phyloP scores from a whole-genome alignment of 2,329 filamentous ascomycete genomes.

The Dendryphion nanum region DNA sequence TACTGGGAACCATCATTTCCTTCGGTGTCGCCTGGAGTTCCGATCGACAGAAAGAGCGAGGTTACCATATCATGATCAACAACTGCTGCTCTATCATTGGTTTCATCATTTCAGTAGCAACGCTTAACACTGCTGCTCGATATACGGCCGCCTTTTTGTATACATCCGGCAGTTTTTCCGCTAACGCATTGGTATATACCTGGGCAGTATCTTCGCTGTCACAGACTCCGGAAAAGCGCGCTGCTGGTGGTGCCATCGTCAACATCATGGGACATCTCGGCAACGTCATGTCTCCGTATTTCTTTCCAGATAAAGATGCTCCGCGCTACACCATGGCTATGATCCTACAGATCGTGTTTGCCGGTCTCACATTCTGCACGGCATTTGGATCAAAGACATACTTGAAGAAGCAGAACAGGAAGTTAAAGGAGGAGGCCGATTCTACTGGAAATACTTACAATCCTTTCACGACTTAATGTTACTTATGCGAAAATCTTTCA shows the following conservation, averaged over 20 bases:
- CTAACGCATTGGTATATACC: constrained; percentile 36
- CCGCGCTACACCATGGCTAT: constrained; percentile 15
- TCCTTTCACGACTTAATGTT: background rate
- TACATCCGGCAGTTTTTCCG: constrained; percentile 31
- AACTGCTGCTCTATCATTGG: constrained; percentile 6
- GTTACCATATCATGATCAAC: constrained; percentile 13
- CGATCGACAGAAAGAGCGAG: constrained; percentile 10
- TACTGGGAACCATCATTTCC: constrained; percentile 10
- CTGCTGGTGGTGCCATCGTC: constrained; percentile 35
- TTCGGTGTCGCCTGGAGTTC: constrained; percentile 10
- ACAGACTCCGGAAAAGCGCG: constrained; percentile 41
- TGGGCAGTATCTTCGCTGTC: constrained; percentile 37
- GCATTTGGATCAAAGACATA: constrained; percentile 9
- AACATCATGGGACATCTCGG: constrained; percentile 41
- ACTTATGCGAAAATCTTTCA: too few relatives aligned
- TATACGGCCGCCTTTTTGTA: constrained; percentile 35
- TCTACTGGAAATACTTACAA: background rate
- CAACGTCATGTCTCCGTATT: constrained; percentile 43
- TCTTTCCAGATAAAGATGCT: constrained; percentile 25
- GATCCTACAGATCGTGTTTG: constrained; percentile 15
- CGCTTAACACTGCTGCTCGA: constrained; percentile 14
- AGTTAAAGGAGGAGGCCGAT: background rate
- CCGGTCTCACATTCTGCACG: constrained; percentile 7
- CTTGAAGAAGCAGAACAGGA: background rate
- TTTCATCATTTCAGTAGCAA: constrained; percentile 15